Evolutionary conservation across 805 yeast genomes (phyloP).

Genomic region (Candida stauntonica): DNA sequence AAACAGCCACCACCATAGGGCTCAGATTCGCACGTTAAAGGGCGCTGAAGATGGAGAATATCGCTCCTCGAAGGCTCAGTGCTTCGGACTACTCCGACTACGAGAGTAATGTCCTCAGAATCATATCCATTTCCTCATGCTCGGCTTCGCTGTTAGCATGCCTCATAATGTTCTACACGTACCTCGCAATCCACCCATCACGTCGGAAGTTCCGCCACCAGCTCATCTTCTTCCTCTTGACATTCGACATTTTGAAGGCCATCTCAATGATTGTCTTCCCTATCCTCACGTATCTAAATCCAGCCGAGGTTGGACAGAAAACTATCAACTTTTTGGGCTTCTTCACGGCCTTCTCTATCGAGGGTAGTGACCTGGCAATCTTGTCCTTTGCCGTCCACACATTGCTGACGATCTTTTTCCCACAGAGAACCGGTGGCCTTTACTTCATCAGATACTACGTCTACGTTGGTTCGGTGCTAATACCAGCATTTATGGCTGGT

Average conservation of each 20-base stretch:
- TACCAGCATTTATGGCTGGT: slow-evolving; percentile 67
- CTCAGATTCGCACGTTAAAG: no score
- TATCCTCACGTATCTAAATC: slow-evolving; percentile 48
- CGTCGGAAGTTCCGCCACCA: slow-evolving; percentile 64
- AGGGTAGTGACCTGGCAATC: slow-evolving; percentile 84
- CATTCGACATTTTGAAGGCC: slow-evolving; percentile 74
- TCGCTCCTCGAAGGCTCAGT: slow-evolving; percentile 15
- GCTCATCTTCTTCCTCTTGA: slow-evolving; percentile 60
- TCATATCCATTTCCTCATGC: slow-evolving; percentile 46
- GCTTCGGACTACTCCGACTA: slow-evolving; percentile 2
- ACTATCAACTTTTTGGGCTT: slow-evolving; percentile 46
- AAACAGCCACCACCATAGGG: no score
- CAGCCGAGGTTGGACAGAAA: slow-evolving; percentile 30
- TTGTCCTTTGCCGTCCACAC: slow-evolving; percentile 81
- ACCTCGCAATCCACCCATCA: slow-evolving; percentile 60
- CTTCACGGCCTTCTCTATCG: slow-evolving; percentile 74
- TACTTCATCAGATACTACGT: slow-evolving; percentile 53
- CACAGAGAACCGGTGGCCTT: slow-evolving; percentile 66
- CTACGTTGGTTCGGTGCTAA: slow-evolving; percentile 50
- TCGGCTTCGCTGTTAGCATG: slow-evolving; percentile 49
- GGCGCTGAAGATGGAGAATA: no score
- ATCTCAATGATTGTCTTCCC: slow-evolving; percentile 66
- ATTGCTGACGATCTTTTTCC: slow-evolving; percentile 64
- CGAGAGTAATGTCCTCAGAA: slow-evolving; percentile 15
- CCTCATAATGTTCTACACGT: slow-evolving; percentile 54